Base-by-base conservation (phyloP, 1,139 yeast species). In the Suhomyces atakaporum region DNA sequence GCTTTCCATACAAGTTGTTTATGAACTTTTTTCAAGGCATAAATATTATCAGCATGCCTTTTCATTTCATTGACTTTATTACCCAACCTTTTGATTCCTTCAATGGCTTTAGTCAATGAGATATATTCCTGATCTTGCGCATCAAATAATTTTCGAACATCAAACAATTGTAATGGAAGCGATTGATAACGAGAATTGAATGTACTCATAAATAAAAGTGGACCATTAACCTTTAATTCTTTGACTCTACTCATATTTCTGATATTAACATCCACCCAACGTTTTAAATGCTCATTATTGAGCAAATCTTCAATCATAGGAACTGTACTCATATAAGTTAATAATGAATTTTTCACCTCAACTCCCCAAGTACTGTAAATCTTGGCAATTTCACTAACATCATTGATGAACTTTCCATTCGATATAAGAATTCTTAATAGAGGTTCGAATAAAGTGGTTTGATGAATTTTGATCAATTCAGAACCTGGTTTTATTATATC, bases 151-250 rank as follows among this genome's bases (percentile, higher is more conserved):
- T 51, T 73, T 56, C 62, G 71, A 19, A 87, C 76, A 25, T 88
- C 85, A 12, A 62, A 58, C 14, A 87, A 64, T 27, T 87, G 83
- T 27, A 87, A 66, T 1, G 88, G 84, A 38, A 86, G 69, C 32
- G 83, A 78, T 38, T 84, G 88, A 38, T 86, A 70, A 11, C 94
- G 73, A 4, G 88, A 84, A 44, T 84, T 80, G 45, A 86, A 84
- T 0, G 94, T 84, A 49, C 87, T 83, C 48, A 84, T 75, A 50
- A 84, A 83, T 29, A 84, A 56, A 62, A 85, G 48, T 63, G 83
- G 54, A 53, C 80, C 65, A 76, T 77, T 53, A 54, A 82, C 62
- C 56, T 64, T 40, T 73, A 75, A 47, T 61, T 69, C 52, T 56
- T 66, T 49, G 53, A 77, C 58, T 58, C 67, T 51, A 49, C 62